phyloP scores from a whole-genome alignment of 208 protist species.

The Leishmania guyanensis region DNA sequence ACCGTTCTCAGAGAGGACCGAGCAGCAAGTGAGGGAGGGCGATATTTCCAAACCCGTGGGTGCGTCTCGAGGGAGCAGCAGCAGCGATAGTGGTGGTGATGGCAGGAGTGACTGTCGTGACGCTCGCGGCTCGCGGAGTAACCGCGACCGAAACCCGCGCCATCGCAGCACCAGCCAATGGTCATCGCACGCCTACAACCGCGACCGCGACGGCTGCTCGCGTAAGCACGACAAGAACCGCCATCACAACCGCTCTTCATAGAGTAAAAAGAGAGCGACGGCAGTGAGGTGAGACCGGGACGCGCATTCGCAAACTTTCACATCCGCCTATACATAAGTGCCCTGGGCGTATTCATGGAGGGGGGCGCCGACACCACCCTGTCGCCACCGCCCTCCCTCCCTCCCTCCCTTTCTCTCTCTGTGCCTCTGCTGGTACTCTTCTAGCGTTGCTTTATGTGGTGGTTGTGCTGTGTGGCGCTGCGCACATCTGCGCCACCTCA shows the following conservation, averaged over 20 bases:
- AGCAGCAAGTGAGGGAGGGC: not conserved
- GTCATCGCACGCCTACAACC: not conserved
- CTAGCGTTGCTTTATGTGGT: too few species aligned
- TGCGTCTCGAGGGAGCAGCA: not conserved
- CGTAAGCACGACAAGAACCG: not conserved
- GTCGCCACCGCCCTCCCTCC: not conserved
- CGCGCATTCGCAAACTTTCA: not conserved
- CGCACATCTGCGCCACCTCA: too few species aligned
- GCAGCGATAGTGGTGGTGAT: not conserved
- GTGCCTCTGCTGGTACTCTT: not conserved
- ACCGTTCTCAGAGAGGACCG: not conserved
- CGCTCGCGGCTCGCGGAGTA: not conserved
- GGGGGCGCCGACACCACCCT: too few species aligned
- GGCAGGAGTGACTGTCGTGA: not conserved
- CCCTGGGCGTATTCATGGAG: too few species aligned
- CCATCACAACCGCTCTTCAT: not conserved
- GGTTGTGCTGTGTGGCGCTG: too few species aligned
- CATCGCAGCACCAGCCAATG: not conserved
- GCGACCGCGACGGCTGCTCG: not conserved
- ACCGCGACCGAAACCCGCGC: not conserved
- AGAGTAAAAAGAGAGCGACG: not conserved
- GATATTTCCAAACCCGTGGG: not conserved
- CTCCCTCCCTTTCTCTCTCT: not conserved
- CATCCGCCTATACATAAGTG: too few species aligned
- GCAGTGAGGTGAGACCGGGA: not conserved